Base-by-base conservation (phyloP, 306 rosid genomes). In the Acacia confusa region DNA sequence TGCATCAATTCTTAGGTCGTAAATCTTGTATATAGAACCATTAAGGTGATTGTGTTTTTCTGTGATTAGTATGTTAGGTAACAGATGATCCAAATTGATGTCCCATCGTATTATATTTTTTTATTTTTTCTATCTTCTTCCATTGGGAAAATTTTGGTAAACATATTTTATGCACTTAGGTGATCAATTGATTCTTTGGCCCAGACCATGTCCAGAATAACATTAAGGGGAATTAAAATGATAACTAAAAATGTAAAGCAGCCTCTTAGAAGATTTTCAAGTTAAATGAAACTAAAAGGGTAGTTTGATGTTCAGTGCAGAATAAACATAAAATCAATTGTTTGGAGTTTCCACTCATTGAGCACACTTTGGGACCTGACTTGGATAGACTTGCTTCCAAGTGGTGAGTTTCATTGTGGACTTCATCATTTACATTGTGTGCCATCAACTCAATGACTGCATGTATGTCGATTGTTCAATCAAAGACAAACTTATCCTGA, bases 261-360 rank as follows among this genome's bases (percentile, higher is more conserved):
- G 19, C 78, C 44, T 45, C 19, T 72, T 44, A 58, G 13, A 58
- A 44, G 74, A 72, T 68, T 74, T 74, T 74, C 61, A 40, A 36
- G 78, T 75, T 22, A 70, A 63, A 68, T 61, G 52, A 85, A 78
- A 76, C 74, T 63, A 74, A 78, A 52, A 58, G 44, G 72, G 60
- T 43, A 79, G 87, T 87, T 82, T 75, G 75, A 79, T 85, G 84
- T 86, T 58, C 87, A 85, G 79, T 85, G 87, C 88, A 96, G 99
- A 97, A 90, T 24, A 88, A 90, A 81, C 91, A 91, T 84, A 92
- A 94, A 82, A 85, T 96, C 84, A 88, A 76, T 78, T 93, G 99
- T 84, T 86, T 96, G 94, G 99, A 96, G 88, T 97, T 96, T 84
- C 99, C 99, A 58, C 98, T 96, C 57, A 90, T 96, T 78, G 92